phyloP scores from a whole-genome alignment of 805 yeast genomes.

The Maudiozyma turicensis region DNA sequence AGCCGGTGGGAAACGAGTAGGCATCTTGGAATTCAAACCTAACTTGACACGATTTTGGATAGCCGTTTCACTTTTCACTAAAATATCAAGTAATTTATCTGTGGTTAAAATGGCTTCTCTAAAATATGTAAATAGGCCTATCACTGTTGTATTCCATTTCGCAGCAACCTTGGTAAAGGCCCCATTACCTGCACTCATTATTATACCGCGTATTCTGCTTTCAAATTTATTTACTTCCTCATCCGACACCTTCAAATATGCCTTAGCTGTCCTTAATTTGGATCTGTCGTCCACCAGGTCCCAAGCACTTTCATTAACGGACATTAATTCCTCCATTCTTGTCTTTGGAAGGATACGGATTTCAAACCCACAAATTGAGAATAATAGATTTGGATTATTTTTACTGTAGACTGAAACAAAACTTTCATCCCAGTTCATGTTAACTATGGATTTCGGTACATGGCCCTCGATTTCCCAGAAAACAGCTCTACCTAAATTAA shows the following conservation, averaged over 20 bases:
- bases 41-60: conserved; percentile 90
- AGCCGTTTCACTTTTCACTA: conserved; percentile 87
- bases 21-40: conserved; percentile 97
- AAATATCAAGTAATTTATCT: conserved; percentile 59
- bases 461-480: conserved; percentile 84
- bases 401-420: conserved; percentile 81
- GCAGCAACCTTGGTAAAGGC: conserved; percentile 91
- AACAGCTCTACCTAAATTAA: conserved; percentile 81
- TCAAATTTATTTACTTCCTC: conserved; percentile 74
- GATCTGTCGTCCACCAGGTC: conserved; percentile 60
- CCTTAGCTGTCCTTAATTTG: conserved; percentile 82
- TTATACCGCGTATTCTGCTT: conserved; percentile 74
- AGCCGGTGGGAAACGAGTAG: conserved; percentile 96
- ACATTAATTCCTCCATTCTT: conserved; percentile 43
- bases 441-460: conserved; percentile 64
- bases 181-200: conserved; percentile 93
- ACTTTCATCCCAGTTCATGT: conserved; percentile 69
- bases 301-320: conserved; percentile 84
- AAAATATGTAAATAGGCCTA: conserved; percentile 78
- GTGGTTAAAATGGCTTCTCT: conserved; percentile 91
- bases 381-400: conserved; percentile 81
- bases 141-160: conserved; percentile 90
- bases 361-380: conserved; percentile 93
- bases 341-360: conserved; percentile 73
- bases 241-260: conserved; percentile 72